phyloP scores from a whole-genome alignment of 2,329 filamentous ascomycete species.

The Colletotrichum sp. region DNA sequence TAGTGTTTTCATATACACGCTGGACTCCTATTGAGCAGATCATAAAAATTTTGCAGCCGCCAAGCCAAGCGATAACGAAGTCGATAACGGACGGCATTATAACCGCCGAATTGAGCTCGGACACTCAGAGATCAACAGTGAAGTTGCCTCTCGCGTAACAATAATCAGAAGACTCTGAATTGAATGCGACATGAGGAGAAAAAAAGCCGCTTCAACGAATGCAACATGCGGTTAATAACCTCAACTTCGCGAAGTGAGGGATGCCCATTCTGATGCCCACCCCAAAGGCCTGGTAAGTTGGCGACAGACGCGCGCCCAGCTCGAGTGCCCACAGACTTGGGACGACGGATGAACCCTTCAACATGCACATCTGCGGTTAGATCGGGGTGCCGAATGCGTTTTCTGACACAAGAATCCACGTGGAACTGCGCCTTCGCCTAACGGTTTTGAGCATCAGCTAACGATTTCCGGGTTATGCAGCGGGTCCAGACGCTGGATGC shows the following conservation, averaged over 20 bases:
- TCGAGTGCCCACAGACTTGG: not conserved
- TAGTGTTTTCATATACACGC: not conserved
- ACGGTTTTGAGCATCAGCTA: not conserved
- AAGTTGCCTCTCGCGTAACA: not conserved
- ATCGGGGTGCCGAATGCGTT: not conserved
- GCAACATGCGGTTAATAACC: not conserved
- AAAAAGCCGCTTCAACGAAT: not conserved
- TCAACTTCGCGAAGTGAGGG: not conserved
- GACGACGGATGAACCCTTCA: not conserved
- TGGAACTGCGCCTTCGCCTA: not conserved
- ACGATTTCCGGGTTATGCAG: not conserved
- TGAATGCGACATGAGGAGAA: not conserved
- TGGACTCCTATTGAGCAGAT: not conserved
- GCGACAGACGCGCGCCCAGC: slow-evolving; percentile 12
- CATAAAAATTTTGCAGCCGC: not conserved
- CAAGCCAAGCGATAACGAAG: not conserved
- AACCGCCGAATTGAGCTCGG: not conserved
- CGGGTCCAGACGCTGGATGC: not conserved
- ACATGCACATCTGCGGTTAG: not conserved
- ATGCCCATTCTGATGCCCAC: not conserved
- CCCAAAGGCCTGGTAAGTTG: slow-evolving; percentile 6
- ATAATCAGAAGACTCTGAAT: not conserved
- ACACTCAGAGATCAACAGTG: not conserved
- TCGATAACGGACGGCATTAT: not conserved
- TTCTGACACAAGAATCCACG: slow-evolving; percentile 13